Conservation (phyloP, 306 rosid species). For the Ochetophila trinervis region DNA sequence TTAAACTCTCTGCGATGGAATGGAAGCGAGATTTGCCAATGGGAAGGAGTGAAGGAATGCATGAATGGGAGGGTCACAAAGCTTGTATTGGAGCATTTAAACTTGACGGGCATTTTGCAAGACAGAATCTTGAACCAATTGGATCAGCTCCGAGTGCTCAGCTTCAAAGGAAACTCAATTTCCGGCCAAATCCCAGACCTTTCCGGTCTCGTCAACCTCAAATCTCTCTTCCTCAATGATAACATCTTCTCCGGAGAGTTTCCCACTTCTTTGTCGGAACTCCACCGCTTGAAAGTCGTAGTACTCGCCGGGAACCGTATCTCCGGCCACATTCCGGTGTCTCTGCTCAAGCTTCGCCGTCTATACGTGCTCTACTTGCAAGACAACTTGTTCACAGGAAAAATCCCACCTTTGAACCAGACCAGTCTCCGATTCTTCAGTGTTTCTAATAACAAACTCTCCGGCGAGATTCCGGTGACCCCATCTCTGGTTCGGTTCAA, state of each 20-base stretch:
- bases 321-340: conserved; percentile 60
- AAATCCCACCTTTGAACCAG: conserved; percentile 71
- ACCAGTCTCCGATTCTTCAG: conserved; percentile 72
- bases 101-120: conserved; percentile 63
- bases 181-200: conserved; percentile 75
- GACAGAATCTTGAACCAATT: conserved; percentile 50
- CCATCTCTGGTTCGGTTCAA: conserved; percentile 57
- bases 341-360: conserved; percentile 59
- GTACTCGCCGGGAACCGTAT: conserved; percentile 55
- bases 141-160: conserved; percentile 88
- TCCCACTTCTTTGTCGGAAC: conserved; percentile 56
- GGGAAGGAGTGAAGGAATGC: conserved; percentile 81
- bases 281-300: conserved; percentile 76
- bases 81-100: conserved; percentile 65
- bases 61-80: conserved; percentile 68
- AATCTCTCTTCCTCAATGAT: conserved; percentile 62
- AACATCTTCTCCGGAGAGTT: conserved; percentile 80
- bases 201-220: conserved; percentile 62
- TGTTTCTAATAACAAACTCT: conserved; percentile 70
- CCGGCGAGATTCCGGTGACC: conserved; percentile 73
- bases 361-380: conserved; percentile 60
- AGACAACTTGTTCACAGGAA: conserved; percentile 60
- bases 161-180: conserved; percentile 76
- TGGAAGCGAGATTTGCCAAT: conserved; percentile 52
- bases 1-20: conserved; percentile 59